A percentile compares a stretch with the other conserved stretches of the same genome.
These are phyloP conservation scores for Neopestalotiopsis sp. DNA, from an alignment of 2,329 filamentous ascomycete genomes.

Conservation along the genomic window DNA sequence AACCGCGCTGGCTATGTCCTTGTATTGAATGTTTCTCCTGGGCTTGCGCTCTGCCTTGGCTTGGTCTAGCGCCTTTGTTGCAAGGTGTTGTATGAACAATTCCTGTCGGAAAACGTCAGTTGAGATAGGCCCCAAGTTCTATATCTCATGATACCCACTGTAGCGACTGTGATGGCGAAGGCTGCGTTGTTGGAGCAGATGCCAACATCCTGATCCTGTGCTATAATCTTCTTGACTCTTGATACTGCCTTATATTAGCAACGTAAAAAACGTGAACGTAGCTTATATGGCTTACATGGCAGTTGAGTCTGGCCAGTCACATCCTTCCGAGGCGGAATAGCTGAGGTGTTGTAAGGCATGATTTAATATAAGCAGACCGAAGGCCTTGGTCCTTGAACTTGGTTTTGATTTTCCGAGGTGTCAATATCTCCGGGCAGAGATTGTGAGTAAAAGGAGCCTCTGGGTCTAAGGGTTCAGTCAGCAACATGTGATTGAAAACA, in stretches of 20 bases:
- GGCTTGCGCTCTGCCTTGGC: slow-evolving; percentile 92
- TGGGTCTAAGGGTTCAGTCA: not conserved
- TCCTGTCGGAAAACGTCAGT: slow-evolving; percentile 58
- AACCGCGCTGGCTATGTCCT: slow-evolving; percentile 86
- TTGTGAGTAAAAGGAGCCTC: not conserved
- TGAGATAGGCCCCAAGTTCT: not conserved
- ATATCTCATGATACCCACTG: slow-evolving; percentile 57
- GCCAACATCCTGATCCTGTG: slow-evolving; percentile 81
- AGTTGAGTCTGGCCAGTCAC: slow-evolving; percentile 84
- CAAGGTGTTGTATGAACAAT: slow-evolving; percentile 93
- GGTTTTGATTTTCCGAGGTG: not conserved
- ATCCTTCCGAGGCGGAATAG: slow-evolving; percentile 80
- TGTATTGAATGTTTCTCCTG: slow-evolving; percentile 92
- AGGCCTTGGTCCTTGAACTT: not conserved
- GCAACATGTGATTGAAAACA: not conserved
- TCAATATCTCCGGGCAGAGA: not conserved
- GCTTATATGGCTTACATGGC: slow-evolving; percentile 66
- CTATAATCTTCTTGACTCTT: slow-evolving; percentile 94
- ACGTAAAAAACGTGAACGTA: not conserved
- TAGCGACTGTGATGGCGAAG: slow-evolving; percentile 91
- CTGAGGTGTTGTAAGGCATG: slow-evolving; percentile 92
- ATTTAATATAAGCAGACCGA: not conserved
- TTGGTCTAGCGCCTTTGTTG: slow-evolving; percentile 83
- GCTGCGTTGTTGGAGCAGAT: slow-evolving; percentile 92
- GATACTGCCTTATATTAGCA: slow-evolving; percentile 65